Base-by-base conservation (phyloP, 2,329 filamentous ascomycete genomes). In the Calonectria multiphialidica region DNA sequence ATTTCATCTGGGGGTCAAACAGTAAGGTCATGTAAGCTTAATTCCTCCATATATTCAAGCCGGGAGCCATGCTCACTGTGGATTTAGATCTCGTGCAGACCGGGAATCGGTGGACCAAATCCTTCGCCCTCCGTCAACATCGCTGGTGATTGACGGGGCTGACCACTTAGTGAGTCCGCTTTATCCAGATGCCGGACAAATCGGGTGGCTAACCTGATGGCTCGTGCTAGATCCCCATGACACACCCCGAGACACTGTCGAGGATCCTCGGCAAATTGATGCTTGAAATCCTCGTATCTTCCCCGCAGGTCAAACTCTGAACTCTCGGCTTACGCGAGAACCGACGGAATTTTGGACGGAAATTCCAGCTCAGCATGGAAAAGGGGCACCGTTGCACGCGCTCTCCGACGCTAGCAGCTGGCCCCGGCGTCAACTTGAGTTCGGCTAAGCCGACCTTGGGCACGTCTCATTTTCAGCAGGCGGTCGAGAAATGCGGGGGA, bases 1-100 rank as follows among this genome's bases (percentile, higher is more conserved):
- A 63, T 40, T 68, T 68, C 35, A 33, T 68, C 25, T 68, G 66
- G 66, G 66, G 66, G 5, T 62, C 66, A 23, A 37, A 55, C 9
- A 68, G 66, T 28, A 68, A 63, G 21, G 57, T 68, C 9, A 49
- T 68, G 66, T 44, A 35, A 68, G 66, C 40, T 53, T 21, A 18
- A 3, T 25, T 25, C 3, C 23, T 23, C 25, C 16, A 13, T 9
- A 13, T 28, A 23, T 23, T 13, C 12, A 47, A 15, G 9, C 33
- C 40, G 6, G n/a, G n/a, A 3, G 35, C 15, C 18, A 59, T 30
- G 23, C 9, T 37, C 3, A n/a, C 53, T 25, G 49, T 53, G 28
- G 25, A 33, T 18, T 23, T n/a, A 63, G 66, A 44, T 68, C 66
- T n/a, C 21, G n/a, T 13, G 25, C 57, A n/a, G 47, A 68, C 37